Base-by-base conservation (phyloP, 306 rosid genomes). In the Alnus rubra region DNA sequence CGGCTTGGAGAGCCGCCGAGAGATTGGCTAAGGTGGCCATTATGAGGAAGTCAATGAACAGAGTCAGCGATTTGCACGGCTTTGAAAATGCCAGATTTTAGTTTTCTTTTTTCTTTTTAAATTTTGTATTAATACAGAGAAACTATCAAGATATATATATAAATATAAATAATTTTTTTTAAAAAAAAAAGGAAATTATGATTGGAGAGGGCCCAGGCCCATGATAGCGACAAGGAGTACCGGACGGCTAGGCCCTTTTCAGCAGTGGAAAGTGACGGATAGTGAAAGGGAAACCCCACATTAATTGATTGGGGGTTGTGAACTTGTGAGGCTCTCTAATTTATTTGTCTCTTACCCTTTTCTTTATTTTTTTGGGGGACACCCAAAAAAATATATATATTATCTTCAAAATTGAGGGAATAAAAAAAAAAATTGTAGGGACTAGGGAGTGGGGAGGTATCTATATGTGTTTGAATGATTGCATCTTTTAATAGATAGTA, bases 1-100 rank as follows among this genome's bases (percentile, higher is more conserved):
- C 97, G 77, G 98, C 99, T 87, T 96, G 99, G 99, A 75, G 98
- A 77, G 94, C 99, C 23, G 99, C 99, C 0, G 98, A 93, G 86
- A 90, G 94, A 62, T 60, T 96, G 72, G 99, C 99, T 47, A 93
- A 96, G 67, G 96, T 96, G 49, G 99, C 99, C 18, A 96, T 90
- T 5, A 90, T 93, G 96, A 96, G 96, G 35, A 96, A 96, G 91
- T 93, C 98, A 0, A 86, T 92, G 99, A 96, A 96, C 82, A 89
- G 98, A 89, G 99, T 96, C 73, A 96, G 99, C 76, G 99, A 96
- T 45, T 81, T 96, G 74, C 99, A 96, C 88, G 99, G 99, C 45
- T 96, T 96, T 53, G 99, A 96, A 78, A 92, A 93, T 67, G 99
- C 99, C 74, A 91, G 99, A 90, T 96, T 96, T 86, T 96, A 95